Evolutionary conservation across 1,284 basidiomycete genomes (phyloP), one percentile per base, ranked within the genome.

Genomic region (Singerocomus inundabilis): DNA sequence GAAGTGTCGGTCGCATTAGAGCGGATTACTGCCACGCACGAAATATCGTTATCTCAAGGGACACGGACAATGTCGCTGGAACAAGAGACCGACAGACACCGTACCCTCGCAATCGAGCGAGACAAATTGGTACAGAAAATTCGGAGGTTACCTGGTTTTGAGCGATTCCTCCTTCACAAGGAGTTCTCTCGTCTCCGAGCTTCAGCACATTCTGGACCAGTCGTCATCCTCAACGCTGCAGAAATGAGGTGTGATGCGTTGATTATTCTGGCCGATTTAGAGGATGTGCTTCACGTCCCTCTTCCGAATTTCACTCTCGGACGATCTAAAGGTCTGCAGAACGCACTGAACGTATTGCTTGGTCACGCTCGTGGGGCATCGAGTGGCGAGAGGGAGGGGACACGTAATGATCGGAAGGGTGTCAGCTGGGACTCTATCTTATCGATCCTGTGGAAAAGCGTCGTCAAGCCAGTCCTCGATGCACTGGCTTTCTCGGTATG

Each of bases 191-290:
- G 44, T 34, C 38, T 54, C 8, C 34, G 36, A 7, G 30, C 36
- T 8, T 43, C 53, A 9, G 46, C 46, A 11, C 53, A 37, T 13
- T 41, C 53, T 4, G 53, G 53, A 30, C 52, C 46, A 13, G 42
- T 55, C 5, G 53, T 45, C 21, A 37, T 54, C 9, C 38, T 54
- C 29, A 55, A 51, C 4, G 53, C 46, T 30, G 52, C 37, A 4
- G 21, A 41, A 12, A 16, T 13, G 13, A 35, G 46, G 2, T 54
- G 53, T n/a, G 53, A 54, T 30, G 53, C 53, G 10, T 13, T 54
- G 48, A 32, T 45, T 26, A 6, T 54, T 5, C 26, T 50, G 3
- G 46, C 41, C 4, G 21, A 41, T 10, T 5, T 43, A 13, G 39
- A 41, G 12, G 24, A 41, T 41, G 39, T 41, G 9, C n/a, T 18